Evolutionary conservation across 495 filamentous ascomycete species (phyloP).

Genomic region (Lineolata rhizophorae): DNA sequence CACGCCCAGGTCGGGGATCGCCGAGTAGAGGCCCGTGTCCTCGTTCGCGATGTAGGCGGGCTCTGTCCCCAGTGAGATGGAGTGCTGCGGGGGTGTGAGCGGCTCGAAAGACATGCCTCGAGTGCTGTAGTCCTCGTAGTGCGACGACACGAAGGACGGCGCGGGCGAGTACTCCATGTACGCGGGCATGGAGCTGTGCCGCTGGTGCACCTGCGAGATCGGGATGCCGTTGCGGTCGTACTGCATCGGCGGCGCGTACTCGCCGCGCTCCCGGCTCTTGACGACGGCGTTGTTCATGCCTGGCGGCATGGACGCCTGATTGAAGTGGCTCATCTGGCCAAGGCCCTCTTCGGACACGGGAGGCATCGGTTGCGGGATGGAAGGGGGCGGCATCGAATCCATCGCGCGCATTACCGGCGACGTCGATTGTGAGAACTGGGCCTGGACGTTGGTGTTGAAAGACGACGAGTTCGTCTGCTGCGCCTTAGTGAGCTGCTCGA

Average conservation of each 20-base stretch:
- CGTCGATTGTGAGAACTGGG: constrained; percentile 45
- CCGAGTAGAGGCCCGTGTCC: constrained; percentile 85
- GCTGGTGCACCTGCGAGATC: constrained; percentile 57
- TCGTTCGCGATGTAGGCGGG: constrained; percentile 95
- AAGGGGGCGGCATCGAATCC: constrained; percentile 61
- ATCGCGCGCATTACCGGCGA: constrained; percentile 75
- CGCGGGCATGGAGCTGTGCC: constrained; percentile 90
- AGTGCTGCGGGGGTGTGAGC: constrained; percentile 82
- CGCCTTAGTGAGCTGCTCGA: constrained; percentile 97
- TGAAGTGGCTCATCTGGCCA: constrained; percentile 40
- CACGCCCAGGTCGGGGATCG: constrained; percentile 56
- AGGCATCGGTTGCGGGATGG: constrained; percentile 48
- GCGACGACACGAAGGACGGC: constrained; percentile 90
- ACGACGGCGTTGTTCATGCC: constrained; percentile 38
- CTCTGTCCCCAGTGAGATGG: constrained; percentile 53
- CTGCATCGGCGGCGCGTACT: constrained; percentile 36
- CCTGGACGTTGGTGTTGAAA: constrained; percentile 65
- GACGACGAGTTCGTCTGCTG: constrained; percentile 96
- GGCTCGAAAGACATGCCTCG: constrained; percentile 92
- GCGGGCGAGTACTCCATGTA: constrained; percentile 97
- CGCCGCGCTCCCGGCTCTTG: constrained; percentile 61
- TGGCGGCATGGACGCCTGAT: constrained; percentile 15
- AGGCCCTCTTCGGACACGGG: constrained; percentile 50
- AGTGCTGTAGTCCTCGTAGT: constrained; percentile 93
- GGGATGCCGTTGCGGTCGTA: constrained; percentile 86